phyloP scores from a whole-genome alignment of 257 asterid species.

The Nicotiana attenuata region DNA sequence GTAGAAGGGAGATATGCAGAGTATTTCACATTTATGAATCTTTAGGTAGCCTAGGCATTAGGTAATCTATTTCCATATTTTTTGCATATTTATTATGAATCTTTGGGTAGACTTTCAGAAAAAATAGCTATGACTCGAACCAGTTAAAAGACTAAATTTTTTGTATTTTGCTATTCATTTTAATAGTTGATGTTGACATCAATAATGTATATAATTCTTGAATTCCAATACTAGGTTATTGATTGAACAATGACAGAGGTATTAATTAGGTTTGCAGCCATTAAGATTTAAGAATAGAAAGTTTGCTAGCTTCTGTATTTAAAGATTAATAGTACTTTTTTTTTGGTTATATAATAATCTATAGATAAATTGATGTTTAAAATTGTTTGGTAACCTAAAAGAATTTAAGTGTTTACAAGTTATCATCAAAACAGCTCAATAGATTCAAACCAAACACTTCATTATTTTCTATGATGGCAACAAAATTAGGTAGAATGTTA shows the following conservation, averaged over 20 bases:
- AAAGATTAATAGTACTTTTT: no score
- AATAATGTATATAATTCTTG: background rate
- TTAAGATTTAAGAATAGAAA: no score
- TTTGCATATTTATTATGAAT: background rate
- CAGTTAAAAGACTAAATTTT: background rate
- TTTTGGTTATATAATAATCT: background rate
- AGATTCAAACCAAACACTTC: slow-evolving; percentile 15
- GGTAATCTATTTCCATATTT: background rate
- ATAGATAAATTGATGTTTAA: background rate
- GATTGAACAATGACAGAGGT: background rate
- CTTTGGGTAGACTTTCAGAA: background rate
- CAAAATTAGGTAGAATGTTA: slow-evolving; percentile 17
- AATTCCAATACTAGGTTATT: background rate
- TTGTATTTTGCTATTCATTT: background rate
- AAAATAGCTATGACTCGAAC: background rate
- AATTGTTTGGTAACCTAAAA: slow-evolving; percentile 28
- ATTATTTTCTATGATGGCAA: slow-evolving; percentile 18
- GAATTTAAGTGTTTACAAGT: slow-evolving; percentile 4
- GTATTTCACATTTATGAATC: background rate
- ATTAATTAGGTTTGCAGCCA: slow-evolving; percentile 2
- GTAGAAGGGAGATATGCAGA: background rate
- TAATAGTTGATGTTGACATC: background rate
- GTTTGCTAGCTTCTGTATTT: no score
- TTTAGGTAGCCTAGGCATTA: background rate
- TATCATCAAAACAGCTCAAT: slow-evolving; percentile 13